These are phyloP conservation scores for Phytophthora cajani DNA, from an alignment of 352 stramenopile species.

Conservation along the genomic window DNA sequence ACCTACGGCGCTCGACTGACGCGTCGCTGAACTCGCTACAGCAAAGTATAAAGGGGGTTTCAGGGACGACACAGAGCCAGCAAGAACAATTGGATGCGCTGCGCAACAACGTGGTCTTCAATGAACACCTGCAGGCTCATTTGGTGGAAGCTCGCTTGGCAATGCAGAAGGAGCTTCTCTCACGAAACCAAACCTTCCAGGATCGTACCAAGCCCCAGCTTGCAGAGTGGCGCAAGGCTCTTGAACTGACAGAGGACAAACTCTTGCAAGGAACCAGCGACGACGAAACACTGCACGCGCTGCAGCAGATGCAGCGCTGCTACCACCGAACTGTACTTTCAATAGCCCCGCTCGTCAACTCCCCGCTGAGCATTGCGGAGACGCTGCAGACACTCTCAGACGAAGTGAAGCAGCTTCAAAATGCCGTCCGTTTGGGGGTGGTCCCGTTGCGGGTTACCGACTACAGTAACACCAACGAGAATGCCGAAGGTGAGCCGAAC, in stretches of 20 bases:
- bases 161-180: conserved; percentile 75
- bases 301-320: conserved; percentile 69
- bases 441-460: conserved; percentile 39
- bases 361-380: conserved; percentile 63
- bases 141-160: conserved; percentile 61
- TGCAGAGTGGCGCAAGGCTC: conserved; percentile 67
- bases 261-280: conserved; percentile 58
- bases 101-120: conserved; percentile 57
- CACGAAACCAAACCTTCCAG: conserved; percentile 73
- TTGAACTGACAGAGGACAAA: conserved; percentile 74
- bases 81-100: conserved; percentile 64
- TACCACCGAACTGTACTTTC: conserved; percentile 70
- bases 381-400: conserved; percentile 62
- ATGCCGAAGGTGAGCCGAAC: conserved; percentile 19
- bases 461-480: conserved; percentile 9
- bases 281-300: conserved; percentile 63
- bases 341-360: conserved; percentile 65
- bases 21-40: conserved; percentile 64
- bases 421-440: conserved; percentile 53
- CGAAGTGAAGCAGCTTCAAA: conserved; percentile 65
- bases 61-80: conserved; percentile 45
- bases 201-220: conserved; percentile 72
- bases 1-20: conserved; percentile 68
- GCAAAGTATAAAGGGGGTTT: conserved; percentile 52
- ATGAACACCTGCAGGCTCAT: conserved; percentile 62